A percentile compares a stretch with the other conserved stretches of the same genome.
These are phyloP conservation scores for Eucalyptus caleyi DNA, from an alignment of 345 rosid species.

Conservation along the genomic window DNA sequence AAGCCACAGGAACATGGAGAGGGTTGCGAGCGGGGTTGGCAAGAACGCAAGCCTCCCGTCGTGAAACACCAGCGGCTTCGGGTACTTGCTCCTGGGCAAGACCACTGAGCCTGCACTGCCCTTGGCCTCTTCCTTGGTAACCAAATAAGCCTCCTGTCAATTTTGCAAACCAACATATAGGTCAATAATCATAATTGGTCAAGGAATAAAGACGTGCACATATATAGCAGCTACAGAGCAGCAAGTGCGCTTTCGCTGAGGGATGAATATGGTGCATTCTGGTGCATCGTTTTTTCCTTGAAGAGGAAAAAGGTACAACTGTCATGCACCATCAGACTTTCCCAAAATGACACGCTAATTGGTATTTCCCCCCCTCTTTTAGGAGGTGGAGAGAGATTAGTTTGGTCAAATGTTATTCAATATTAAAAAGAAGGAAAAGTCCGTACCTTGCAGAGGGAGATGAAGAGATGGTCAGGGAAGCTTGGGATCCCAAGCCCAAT, in stretches of 20 bases:
- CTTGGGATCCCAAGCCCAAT: slow-evolving; percentile 57
- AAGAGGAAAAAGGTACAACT: neutral
- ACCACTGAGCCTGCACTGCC: slow-evolving; percentile 2
- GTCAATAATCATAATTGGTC: neutral
- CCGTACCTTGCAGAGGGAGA: slow-evolving; percentile 67
- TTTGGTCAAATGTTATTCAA: neutral
- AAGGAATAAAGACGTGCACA: neutral
- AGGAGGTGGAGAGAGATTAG: neutral
- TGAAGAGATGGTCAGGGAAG: slow-evolving; percentile 42
- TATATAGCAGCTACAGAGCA: neutral
- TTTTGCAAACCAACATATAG: neutral
- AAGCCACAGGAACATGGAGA: slow-evolving; percentile 65
- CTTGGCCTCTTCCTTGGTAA: slow-evolving; percentile 35
- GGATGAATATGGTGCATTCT: neutral
- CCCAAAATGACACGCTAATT: neutral
- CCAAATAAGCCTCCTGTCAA: slow-evolving; percentile 62
- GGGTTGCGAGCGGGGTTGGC: slow-evolving; percentile 74
- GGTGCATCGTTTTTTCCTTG: neutral
- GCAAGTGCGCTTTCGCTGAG: neutral
- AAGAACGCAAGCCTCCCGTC: slow-evolving; percentile 97
- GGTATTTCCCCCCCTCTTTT: neutral
- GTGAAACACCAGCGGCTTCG: slow-evolving; percentile 81
- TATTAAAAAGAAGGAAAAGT: neutral
- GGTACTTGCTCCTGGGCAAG: slow-evolving; percentile 66
- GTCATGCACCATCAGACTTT: neutral